Evolutionary conservation across 495 filamentous ascomycete genomes (phyloP), one percentile per base, ranked within the genome.

Genomic region (Hypoxylon lienhwacheense): DNA sequence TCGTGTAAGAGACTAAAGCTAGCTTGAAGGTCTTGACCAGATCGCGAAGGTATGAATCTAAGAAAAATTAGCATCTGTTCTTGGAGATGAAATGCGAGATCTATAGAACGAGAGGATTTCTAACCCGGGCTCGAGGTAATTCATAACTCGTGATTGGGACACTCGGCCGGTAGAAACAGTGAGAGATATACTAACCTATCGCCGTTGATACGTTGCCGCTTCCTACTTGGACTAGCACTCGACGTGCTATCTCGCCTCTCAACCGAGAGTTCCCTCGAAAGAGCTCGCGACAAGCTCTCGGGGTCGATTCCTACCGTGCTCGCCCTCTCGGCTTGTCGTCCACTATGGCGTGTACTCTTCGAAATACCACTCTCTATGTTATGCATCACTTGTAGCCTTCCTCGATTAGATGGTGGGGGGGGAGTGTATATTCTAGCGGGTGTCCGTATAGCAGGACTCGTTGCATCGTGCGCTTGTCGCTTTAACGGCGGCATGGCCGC

Each of bases 21-120:
- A 24, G 93, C 89, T 62, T 91, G 87, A 16, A 97, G 74, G 67
- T 98, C 95, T 66, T 95, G 90, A 5, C 95, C 93, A 43, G 91
- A 87, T 10, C 93, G 85, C 65, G 93, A 91, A 22, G 95, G 95
- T 56, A 98, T 97, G 64, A 98, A 98, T 62, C 91, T 96, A 61
- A 47, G 11, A 39, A 20, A 21, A 15, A 32, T 76, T 33, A 75
- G 65, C 44, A 58, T 31, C 26, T 5, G 22, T 37, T 11, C 17
- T 12, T 20, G n/a, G 24, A 12, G 21, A 53, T 20, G 5, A 40
- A 16, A 28, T 32, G 33, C 34, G 4, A 34, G 3, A n/a, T 17
- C 21, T 29, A 45, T 31, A 20, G 25, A 28, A 31, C 19, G 16
- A 16, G 21, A 45, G 10, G 10, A 8, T 14, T n/a, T 11, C 10